These are phyloP conservation scores for Candida sanyaensis DNA, from an alignment of 1,139 yeast species.

Conservation along the genomic window DNA sequence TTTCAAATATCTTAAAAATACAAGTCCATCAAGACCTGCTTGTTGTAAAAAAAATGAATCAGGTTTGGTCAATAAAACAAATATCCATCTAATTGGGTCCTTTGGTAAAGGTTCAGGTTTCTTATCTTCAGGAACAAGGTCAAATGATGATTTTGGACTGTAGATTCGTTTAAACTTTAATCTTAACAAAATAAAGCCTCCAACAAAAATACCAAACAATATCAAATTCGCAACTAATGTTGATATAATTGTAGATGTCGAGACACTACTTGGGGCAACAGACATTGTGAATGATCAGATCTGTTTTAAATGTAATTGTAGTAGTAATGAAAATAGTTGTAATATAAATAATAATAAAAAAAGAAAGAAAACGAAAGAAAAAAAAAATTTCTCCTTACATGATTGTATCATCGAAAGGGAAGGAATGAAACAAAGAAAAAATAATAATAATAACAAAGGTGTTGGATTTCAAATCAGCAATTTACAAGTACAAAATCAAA, in stretches of 20 bases:
- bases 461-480: too few species aligned
- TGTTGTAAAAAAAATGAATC: conserved; percentile 68
- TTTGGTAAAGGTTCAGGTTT: conserved; percentile 63
- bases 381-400: neutral
- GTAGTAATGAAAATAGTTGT: neutral
- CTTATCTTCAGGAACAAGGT: conserved; percentile 59
- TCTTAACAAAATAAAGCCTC: conserved; percentile 54
- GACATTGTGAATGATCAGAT: conserved; percentile 1
- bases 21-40: conserved; percentile 75
- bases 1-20: conserved; percentile 59
- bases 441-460: too few species aligned
- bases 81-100: conserved; percentile 67
- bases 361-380: neutral
- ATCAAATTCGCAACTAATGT: conserved; percentile 57
- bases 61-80: conserved; percentile 57
- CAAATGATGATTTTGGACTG: conserved; percentile 63
- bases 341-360: neutral
- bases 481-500: too few species aligned
- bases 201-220: conserved; percentile 54
- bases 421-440: neutral
- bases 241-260: conserved; percentile 67
- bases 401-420: too few species aligned
- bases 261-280: conserved; percentile 38
- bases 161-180: conserved; percentile 62
- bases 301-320: too few species aligned